These are phyloP conservation scores for Podaxis sp. DNA, from an alignment of 768 basidiomycete genomes.

Conservation along the genomic window DNA sequence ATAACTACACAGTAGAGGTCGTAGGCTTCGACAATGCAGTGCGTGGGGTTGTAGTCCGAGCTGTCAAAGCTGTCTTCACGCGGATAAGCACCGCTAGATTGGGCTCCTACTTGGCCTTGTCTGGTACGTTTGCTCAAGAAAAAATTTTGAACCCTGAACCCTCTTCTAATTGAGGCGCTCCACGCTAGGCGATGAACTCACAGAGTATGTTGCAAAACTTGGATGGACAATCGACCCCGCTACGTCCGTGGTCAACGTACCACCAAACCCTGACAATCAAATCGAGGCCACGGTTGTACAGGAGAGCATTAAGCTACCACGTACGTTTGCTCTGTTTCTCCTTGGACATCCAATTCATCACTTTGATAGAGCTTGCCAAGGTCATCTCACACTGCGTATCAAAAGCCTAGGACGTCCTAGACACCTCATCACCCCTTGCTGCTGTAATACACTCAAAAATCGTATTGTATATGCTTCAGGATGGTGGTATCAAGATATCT, in stretches of 20 bases:
- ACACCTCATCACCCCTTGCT: neutral
- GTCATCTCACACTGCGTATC: conserved; percentile 68
- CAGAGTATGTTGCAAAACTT: conserved; percentile 58
- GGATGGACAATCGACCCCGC: conserved; percentile 64
- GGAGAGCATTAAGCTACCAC: conserved; percentile 78
- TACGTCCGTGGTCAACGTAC: conserved; percentile 61
- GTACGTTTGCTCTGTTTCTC: conserved; percentile 42
- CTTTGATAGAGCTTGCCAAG: conserved; percentile 63
- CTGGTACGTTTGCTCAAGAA: conserved; percentile 41
- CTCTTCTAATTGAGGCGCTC: neutral
- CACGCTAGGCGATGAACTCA: conserved; percentile 52
- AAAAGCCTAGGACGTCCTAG: conserved; percentile 38
- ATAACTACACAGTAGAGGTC: conserved; percentile 85
- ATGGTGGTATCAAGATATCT: neutral
- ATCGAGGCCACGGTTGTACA: conserved; percentile 84
- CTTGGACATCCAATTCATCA: neutral
- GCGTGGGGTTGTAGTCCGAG: conserved; percentile 72
- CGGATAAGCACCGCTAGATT: conserved; percentile 68
- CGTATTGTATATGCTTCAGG: neutral
- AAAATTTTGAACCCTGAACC: neutral
- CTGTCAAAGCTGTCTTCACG: conserved; percentile 78
- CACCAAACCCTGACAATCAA: conserved; percentile 85
- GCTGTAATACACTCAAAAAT: neutral
- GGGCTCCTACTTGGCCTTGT: conserved; percentile 68
- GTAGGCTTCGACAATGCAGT: conserved; percentile 84